These are phyloP conservation scores for Sistotremastrum suecicum DNA, from an alignment of 768 basidiomycete genomes.

Conservation along the genomic window DNA sequence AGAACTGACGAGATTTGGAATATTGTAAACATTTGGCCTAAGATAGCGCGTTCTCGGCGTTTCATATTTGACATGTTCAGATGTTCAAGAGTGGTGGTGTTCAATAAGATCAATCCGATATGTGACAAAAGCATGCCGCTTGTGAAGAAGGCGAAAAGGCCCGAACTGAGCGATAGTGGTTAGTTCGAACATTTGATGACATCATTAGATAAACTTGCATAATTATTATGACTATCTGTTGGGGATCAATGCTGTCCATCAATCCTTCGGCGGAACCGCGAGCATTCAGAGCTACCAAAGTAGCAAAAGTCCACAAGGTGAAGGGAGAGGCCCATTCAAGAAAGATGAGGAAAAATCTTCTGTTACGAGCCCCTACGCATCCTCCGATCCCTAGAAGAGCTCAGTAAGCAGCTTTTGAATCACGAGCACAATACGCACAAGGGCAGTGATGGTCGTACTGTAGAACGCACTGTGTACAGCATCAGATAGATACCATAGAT, in stretches of 20 bases:
- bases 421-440: slow-evolving; percentile 31
- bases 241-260: slow-evolving; percentile 35
- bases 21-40: slow-evolving; percentile 38
- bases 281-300: slow-evolving; percentile 41
- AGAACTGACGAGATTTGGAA: slow-evolving; percentile 39
- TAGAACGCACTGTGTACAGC: slow-evolving; percentile 48
- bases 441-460: slow-evolving; percentile 87
- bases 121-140: slow-evolving; percentile 42
- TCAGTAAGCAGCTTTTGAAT: neutral
- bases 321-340: slow-evolving; percentile 46
- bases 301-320: slow-evolving; percentile 47
- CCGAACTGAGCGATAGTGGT: slow-evolving; percentile 31
- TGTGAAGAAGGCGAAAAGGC: slow-evolving; percentile 62
- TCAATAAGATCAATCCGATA: slow-evolving; percentile 40
- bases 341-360: slow-evolving; percentile 85
- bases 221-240: slow-evolving; percentile 58
- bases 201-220: slow-evolving; percentile 35
- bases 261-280: slow-evolving; percentile 12
- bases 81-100: slow-evolving; percentile 75
- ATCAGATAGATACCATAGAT: neutral
- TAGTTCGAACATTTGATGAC: neutral
- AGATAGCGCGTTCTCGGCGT: slow-evolving; percentile 41
- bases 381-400: slow-evolving; percentile 70
- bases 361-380: slow-evolving; percentile 90
- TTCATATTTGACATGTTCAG: slow-evolving; percentile 41